Evolutionary conservation across 73 alveolate genomes (phyloP), one percentile per base, ranked within the genome.

Genomic region (Durusdinium trenchii): DNA sequence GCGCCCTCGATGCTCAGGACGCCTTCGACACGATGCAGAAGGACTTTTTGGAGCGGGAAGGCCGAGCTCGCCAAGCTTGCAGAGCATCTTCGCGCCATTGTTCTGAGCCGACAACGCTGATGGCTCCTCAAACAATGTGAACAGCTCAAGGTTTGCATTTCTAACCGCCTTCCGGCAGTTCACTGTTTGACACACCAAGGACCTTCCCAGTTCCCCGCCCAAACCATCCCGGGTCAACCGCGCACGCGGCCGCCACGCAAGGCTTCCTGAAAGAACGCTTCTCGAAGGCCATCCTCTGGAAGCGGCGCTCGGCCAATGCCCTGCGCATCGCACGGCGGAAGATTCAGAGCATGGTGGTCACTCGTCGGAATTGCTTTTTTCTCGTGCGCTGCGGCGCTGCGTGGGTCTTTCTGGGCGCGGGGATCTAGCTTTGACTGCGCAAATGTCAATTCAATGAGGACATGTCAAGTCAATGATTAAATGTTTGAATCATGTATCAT

Each of bases 21-120:
- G 95, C 95, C 50, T 87, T 87, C 67, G 95, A 87, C 84, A 87
- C 78, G 85, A 40, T 87, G 95, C 95, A 87, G 84, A 87, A 61
- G 36, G 95, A 87, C 85, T 87, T 69, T 64, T 43, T 69, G 36
- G 95, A 87, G 42, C 95, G 95, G 20, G 95, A 87, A 87, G 95
- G 95, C 76, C 38, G 28, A 35, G 43, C 54, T 38, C 50, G 26
- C 69, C 64, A 30, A n/a, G n/a, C n/a, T 23, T 57, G 23, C 12
- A 12, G 23, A 12, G 32, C 69, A 23, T 57, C 69, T 57, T 57
- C 23, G 69, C 12, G 26, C 14, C 35, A 26, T 26, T 57, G 26
- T 57, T 26, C 35, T 57, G 35, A 14, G 71, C 71, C 26, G 71
- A 14, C 71, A 57, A 18, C 35, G 26, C 71, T 57, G 71, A 12